A percentile compares a stretch with the other conserved stretches of the same genome.
Conservation (phyloP, 345 rosid genomes). For the Laguncularia racemosa region DNA sequence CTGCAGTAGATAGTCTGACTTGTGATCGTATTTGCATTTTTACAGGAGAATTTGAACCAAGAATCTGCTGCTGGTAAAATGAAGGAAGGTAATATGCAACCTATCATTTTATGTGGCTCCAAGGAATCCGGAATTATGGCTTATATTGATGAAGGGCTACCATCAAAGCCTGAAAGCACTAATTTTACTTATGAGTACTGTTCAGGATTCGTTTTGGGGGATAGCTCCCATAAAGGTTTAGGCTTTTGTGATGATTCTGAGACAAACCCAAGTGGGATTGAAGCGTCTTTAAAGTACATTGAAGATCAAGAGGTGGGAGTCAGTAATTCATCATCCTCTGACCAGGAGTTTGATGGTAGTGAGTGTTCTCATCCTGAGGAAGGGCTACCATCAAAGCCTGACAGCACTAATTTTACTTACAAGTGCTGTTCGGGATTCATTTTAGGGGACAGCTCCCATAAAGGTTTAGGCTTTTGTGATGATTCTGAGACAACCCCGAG, state of each 20-base stretch:
- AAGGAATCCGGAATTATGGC: constrained; percentile 45
- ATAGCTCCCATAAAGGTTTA: constrained; percentile 49
- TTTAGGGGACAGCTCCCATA: constrained; percentile 55
- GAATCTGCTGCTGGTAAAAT: constrained; percentile 10
- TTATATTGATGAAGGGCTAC: constrained; percentile 47
- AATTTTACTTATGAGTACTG: constrained; percentile 43
- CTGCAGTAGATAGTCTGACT: not conserved
- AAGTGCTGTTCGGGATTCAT: constrained; percentile 55
- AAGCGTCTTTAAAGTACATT: constrained; percentile 32
- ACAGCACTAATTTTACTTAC: constrained; percentile 31
- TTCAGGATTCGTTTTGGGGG: constrained; percentile 62
- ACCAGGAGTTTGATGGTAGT: constrained; percentile 26
- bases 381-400: constrained; percentile 29
- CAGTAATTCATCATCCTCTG: constrained; percentile 23
- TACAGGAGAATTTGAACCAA: constrained; percentile 26
- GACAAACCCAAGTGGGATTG: constrained; percentile 31
- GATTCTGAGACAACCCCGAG: constrained; percentile 39
- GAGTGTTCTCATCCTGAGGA: constrained; percentile 40
- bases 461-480: constrained; percentile 56
- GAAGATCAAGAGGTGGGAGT: constrained; percentile 25
- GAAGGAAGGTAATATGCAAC: constrained; percentile 19
- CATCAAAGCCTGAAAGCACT: constrained; percentile 24
- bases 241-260: constrained; percentile 56
- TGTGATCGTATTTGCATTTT: constrained; percentile 4
- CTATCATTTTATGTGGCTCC: constrained; percentile 39